Evolutionary conservation across 805 yeast genomes (phyloP).

Genomic region (Metahyphopichia silvanorum): DNA sequence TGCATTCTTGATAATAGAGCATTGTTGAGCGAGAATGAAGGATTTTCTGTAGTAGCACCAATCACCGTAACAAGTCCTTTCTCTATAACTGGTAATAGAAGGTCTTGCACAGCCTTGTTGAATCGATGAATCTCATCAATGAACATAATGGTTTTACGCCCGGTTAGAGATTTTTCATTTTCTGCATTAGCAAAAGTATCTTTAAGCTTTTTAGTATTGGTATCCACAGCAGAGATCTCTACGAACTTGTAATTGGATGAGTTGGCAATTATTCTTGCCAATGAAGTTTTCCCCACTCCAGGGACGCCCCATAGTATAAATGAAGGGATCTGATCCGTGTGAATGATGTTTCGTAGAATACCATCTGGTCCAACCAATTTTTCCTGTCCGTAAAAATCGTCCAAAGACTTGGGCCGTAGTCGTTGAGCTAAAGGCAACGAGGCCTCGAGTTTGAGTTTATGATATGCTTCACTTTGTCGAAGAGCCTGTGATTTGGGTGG

Average conservation of each 20-base stretch:
- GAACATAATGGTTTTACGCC: constrained; percentile 39
- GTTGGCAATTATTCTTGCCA: constrained; percentile 38
- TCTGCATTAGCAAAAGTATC: constrained; percentile 36
- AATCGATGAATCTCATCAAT: constrained; percentile 44
- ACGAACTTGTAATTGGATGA: constrained; percentile 28
- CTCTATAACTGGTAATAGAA: constrained; percentile 40
- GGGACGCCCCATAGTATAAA: constrained; percentile 44
- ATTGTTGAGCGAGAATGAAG: constrained; percentile 40
- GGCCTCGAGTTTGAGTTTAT: constrained; percentile 15
- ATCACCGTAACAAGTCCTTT: constrained; percentile 36
- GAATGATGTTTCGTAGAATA: constrained; percentile 29
- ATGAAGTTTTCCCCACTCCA: constrained; percentile 43
- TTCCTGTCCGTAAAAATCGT: constrained; percentile 42
- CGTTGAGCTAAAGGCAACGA: constrained; percentile 38
- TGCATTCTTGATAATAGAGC: constrained; percentile 44
- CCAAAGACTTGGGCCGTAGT: constrained; percentile 33
- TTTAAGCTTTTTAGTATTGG: constrained; percentile 31
- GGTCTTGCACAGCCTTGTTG: constrained; percentile 41
- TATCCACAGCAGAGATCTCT: constrained; percentile 39
- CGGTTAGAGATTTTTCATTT: constrained; percentile 31
- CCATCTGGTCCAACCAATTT: constrained; percentile 38
- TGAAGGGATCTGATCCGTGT: constrained; percentile 34
- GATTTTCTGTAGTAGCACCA: constrained; percentile 65
- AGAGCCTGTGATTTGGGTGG: constrained; percentile 1
- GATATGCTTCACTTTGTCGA: constrained; percentile 4